phyloP scores from a whole-genome alignment of 495 filamentous ascomycete genomes.

The Podospora pseudoanserina region DNA sequence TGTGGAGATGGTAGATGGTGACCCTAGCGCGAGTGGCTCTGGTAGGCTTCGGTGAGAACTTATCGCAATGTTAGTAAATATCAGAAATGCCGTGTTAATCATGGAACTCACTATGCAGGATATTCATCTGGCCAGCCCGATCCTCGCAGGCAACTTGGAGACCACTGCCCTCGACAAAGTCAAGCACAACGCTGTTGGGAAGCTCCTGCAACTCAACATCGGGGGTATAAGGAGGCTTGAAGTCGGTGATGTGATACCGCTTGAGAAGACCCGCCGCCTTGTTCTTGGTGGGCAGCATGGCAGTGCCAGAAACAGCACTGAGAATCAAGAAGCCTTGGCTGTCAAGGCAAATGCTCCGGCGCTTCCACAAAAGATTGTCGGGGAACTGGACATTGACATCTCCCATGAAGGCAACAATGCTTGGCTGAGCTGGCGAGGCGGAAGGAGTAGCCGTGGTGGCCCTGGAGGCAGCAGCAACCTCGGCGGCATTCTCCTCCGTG shows the following conservation, averaged over 20 bases:
- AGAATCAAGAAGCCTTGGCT: conserved; percentile 72
- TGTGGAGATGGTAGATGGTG: neutral
- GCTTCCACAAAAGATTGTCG: conserved; percentile 89
- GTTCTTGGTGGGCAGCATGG: conserved; percentile 41
- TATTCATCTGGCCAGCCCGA: conserved; percentile 61
- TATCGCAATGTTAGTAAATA: neutral
- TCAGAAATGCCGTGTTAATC: neutral
- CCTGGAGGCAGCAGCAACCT: conserved; percentile 42
- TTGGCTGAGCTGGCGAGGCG: conserved; percentile 32
- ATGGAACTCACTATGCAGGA: conserved; percentile 59
- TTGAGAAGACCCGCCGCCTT: conserved; percentile 53
- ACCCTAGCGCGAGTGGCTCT: neutral
- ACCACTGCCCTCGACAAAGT: conserved; percentile 77
- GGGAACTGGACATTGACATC: conserved; percentile 94
- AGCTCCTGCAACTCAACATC: conserved; percentile 87
- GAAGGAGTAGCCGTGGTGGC: conserved; percentile 17
- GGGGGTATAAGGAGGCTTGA: conserved; percentile 70
- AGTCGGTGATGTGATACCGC: conserved; percentile 77
- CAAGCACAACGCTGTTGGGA: conserved; percentile 78
- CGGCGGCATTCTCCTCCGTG: conserved; percentile 57
- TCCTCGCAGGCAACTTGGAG: conserved; percentile 86
- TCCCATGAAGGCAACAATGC: conserved; percentile 63
- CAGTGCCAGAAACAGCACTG: conserved; percentile 48
- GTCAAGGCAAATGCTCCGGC: conserved; percentile 75
- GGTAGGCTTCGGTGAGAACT: conserved; percentile 5